These are phyloP conservation scores for Dactylellina leptospora DNA, from an alignment of 2,329 filamentous ascomycete species.

Conservation along the genomic window DNA sequence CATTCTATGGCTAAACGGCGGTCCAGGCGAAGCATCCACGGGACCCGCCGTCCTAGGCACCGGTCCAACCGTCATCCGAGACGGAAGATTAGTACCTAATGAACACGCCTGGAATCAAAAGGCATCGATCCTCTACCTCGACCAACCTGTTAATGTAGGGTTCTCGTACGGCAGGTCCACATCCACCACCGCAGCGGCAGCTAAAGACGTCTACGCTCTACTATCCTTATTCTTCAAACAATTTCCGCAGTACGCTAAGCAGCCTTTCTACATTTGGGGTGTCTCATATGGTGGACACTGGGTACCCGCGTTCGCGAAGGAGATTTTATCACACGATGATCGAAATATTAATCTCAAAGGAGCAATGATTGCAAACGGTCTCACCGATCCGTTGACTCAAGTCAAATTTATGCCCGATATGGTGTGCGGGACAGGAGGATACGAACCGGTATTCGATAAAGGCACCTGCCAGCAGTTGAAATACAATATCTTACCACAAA, in stretches of 20 bases:
- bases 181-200: constrained; percentile 90
- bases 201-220: constrained; percentile 97
- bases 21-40: constrained; percentile 75
- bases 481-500: constrained; percentile 80
- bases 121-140: constrained; percentile 97
- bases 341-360: constrained; percentile 98
- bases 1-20: constrained; percentile 93
- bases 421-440: constrained; percentile 96
- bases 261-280: constrained; percentile 97
- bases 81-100: constrained; percentile 84
- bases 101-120: constrained; percentile 94
- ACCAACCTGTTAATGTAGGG: constrained; percentile 97
- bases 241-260: constrained; percentile 91
- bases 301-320: constrained; percentile 87
- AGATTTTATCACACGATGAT: constrained; percentile 93
- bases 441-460: constrained; percentile 82
- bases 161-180: constrained; percentile 93
- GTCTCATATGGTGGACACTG: constrained; percentile 96
- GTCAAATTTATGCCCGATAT: constrained; percentile 96
- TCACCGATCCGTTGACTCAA: constrained; percentile 91
- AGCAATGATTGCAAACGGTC: constrained; percentile 91
- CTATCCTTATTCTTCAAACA: constrained; percentile 98
- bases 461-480: constrained; percentile 87
- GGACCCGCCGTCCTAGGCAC: constrained; percentile 72
- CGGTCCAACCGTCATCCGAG: constrained; percentile 94